Percentiles rank a stretch among this genome's conserved stretches.
Evolutionary conservation across 2,329 filamentous ascomycete genomes (phyloP).

Genomic region (Clonostachys chloroleuca): DNA sequence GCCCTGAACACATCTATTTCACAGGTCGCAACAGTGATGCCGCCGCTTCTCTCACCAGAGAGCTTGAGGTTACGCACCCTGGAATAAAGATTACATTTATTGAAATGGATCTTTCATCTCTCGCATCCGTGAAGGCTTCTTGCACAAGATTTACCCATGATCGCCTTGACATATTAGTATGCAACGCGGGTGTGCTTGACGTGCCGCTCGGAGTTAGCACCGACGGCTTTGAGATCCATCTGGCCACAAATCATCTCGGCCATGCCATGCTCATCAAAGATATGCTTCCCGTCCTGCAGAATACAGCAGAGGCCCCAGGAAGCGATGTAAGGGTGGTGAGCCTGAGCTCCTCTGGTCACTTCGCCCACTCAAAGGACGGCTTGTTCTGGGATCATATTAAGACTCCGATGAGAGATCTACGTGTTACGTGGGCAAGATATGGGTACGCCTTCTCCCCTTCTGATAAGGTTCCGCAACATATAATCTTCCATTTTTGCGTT

Average conservation of each 20-base stretch:
- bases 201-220: constrained; percentile 26
- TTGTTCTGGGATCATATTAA: constrained; percentile 16
- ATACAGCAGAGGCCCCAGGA: constrained; percentile 13
- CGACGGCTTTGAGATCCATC: constrained; percentile 43
- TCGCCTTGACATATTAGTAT: constrained; percentile 37
- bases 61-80: background rate
- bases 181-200: constrained; percentile 39
- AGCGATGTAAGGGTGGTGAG: constrained; percentile 14
- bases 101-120: constrained; percentile 35
- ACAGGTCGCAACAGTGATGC: constrained; percentile 37
- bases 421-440: too few species aligned
- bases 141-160: constrained; percentile 10
- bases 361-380: constrained; percentile 13
- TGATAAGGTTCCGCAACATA: too few species aligned
- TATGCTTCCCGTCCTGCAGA: constrained; percentile 19
- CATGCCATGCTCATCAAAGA: constrained; percentile 37
- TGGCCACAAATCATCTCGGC: constrained; percentile 44
- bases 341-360: constrained; percentile 18
- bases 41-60: constrained; percentile 7
- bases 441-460: too few species aligned
- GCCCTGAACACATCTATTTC: constrained; percentile 43
- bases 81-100: background rate
- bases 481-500: too few species aligned
- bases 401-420: too few species aligned
- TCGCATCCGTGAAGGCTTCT: constrained; percentile 29